Conservation (phyloP, 2,329 filamentous ascomycete genomes). For the Sphaerulina musiva region DNA sequence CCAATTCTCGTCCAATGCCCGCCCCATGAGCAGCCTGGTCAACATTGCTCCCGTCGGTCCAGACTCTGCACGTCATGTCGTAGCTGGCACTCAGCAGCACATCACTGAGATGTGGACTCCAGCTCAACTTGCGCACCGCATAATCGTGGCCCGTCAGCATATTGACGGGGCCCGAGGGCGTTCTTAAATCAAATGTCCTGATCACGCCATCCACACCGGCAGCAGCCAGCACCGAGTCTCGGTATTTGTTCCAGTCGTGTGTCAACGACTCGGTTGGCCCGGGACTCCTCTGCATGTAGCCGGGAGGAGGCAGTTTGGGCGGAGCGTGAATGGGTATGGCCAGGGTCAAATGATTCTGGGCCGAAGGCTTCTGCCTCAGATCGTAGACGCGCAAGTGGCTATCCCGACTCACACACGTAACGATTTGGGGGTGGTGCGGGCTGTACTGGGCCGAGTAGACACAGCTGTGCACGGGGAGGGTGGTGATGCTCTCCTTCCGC, state of each 20-base stretch:
- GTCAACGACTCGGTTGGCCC: conserved; percentile 80
- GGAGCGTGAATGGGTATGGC: conserved; percentile 77
- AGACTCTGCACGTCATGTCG: conserved; percentile 94
- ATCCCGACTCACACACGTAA: conserved; percentile 85
- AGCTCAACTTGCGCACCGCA: conserved; percentile 75
- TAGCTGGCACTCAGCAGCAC: conserved; percentile 85
- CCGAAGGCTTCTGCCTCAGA: conserved; percentile 74
- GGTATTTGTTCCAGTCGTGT: conserved; percentile 99
- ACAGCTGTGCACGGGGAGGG: conserved; percentile 84
- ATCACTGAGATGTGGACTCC: conserved; percentile 91
- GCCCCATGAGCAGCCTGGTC: conserved; percentile 35
- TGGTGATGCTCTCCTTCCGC: conserved; percentile 58
- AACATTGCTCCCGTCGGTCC: conserved; percentile 69
- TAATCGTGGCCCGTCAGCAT: conserved; percentile 83
- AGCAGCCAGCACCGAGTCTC: conserved; percentile 73
- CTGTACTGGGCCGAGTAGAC: conserved; percentile 91
- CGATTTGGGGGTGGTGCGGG: conserved; percentile 74
- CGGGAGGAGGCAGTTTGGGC: conserved; percentile 46
- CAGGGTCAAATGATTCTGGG: conserved; percentile 78
- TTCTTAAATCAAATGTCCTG: conserved; percentile 83
- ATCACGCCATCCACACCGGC: conserved; percentile 83
- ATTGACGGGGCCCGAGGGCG: conserved; percentile 65
- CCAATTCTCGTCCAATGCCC: conserved; percentile 55
- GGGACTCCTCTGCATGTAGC: conserved; percentile 35
- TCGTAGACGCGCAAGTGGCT: conserved; percentile 87